Conservation (phyloP, 192 early-diverging fungal genomes). For the Neocallimastix lanati region DNA sequence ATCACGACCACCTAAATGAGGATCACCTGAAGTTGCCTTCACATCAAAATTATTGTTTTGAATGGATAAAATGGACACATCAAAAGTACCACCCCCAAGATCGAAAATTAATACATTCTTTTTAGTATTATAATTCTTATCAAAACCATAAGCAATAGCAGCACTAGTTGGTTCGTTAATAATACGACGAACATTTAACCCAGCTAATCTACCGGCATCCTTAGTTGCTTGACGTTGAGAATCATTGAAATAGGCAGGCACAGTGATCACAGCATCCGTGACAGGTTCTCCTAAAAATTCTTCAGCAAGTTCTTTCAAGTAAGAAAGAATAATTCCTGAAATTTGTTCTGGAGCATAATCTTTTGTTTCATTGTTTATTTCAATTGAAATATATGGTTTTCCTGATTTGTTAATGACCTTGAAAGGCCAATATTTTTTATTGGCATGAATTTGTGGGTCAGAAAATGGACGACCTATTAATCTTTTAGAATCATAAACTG, state of each 20-base stretch:
- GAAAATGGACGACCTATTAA: slow-evolving; percentile 73
- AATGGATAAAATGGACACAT: slow-evolving; percentile 66
- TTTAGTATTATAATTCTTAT: slow-evolving; percentile 31
- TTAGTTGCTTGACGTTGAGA: slow-evolving; percentile 78
- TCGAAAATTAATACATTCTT: slow-evolving; percentile 59
- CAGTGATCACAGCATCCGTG: slow-evolving; percentile 39
- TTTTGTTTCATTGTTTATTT: slow-evolving; percentile 64
- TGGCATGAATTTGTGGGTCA: slow-evolving; percentile 58
- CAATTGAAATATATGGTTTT: slow-evolving; percentile 57
- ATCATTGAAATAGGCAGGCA: slow-evolving; percentile 74
- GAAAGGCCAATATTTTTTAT: slow-evolving; percentile 71
- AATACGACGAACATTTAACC: slow-evolving; percentile 67
- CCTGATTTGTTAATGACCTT: slow-evolving; percentile 38
- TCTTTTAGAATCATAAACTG: slow-evolving; percentile 77
- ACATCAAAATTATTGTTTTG: slow-evolving; percentile 60
- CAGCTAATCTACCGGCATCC: slow-evolving; percentile 72
- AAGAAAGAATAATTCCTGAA: slow-evolving; percentile 50
- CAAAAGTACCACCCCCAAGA: slow-evolving; percentile 70
- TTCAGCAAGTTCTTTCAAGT: slow-evolving; percentile 67
- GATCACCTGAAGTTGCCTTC: slow-evolving; percentile 61
- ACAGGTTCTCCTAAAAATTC: slow-evolving; percentile 50
- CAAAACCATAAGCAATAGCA: slow-evolving; percentile 66
- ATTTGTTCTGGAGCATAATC: slow-evolving; percentile 63
- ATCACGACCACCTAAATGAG: slow-evolving; percentile 66
- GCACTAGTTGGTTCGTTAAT: slow-evolving; percentile 84